phyloP scores from a whole-genome alignment of 2,329 filamentous ascomycete species.

The Aureobasidium musti region DNA sequence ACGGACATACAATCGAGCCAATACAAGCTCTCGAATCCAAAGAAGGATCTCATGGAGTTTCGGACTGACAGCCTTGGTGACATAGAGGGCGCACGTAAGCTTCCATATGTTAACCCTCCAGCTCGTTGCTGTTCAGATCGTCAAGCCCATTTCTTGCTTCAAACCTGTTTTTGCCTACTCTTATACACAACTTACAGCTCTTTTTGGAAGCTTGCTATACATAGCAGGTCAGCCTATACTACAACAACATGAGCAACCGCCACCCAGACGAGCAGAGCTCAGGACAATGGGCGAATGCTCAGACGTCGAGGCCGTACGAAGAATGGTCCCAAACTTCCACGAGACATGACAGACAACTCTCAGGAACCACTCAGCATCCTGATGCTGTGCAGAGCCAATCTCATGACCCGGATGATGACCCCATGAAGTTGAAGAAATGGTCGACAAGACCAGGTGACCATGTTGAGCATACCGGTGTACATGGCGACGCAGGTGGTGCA shows the following conservation, averaged over 20 bases:
- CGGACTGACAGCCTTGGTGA: slow-evolving; percentile 12
- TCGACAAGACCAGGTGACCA: slow-evolving; percentile 20
- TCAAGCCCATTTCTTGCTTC: neutral
- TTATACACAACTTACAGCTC: slow-evolving; percentile 14
- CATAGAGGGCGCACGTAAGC: slow-evolving; percentile 27
- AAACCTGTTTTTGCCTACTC: neutral
- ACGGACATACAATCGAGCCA: neutral
- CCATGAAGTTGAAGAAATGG: slow-evolving; percentile 20
- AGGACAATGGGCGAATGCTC: slow-evolving; percentile 15
- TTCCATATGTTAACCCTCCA: neutral
- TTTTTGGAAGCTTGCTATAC: neutral
- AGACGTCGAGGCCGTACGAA: slow-evolving; percentile 1
- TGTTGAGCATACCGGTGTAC: slow-evolving; percentile 16
- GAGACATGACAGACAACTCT: slow-evolving; percentile 2
- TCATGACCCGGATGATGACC: slow-evolving; percentile 4
- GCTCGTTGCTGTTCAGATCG: neutral
- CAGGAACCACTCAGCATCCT: neutral
- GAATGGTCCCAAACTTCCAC: slow-evolving; percentile 16
- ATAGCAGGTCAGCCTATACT: neutral
- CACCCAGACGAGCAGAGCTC: slow-evolving; percentile 15
- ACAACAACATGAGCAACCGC: slow-evolving; percentile 5
- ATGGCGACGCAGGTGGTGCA: slow-evolving; percentile 20
- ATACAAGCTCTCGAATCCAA: neutral
- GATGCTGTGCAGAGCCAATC: slow-evolving; percentile 4
- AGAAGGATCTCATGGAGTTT: neutral